These are phyloP conservation scores for Yamadazyma sp. DNA, from an alignment of 805 yeast genomes.

Conservation along the genomic window DNA sequence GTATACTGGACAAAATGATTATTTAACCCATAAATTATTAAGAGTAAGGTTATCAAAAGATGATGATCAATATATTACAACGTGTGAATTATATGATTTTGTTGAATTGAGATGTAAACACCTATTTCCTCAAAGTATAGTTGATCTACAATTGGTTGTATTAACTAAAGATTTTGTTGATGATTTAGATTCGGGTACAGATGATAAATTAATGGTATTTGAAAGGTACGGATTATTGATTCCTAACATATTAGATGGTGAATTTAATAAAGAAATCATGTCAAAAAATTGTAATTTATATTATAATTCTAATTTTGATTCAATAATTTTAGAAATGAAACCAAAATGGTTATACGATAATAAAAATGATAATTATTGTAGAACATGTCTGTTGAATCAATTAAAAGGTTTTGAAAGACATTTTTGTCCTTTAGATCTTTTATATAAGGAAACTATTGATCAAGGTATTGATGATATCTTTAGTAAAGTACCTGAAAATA, in stretches of 20 bases:
- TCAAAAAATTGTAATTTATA: constrained; percentile 38
- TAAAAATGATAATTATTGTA: constrained; percentile 41
- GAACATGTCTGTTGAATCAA: constrained; percentile 55
- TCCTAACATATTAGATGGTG: constrained; percentile 38
- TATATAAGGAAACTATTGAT: constrained; percentile 27
- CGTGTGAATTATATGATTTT: constrained; percentile 41
- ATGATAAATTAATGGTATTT: constrained; percentile 27
- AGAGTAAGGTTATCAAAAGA: constrained; percentile 34
- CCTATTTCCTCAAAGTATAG: constrained; percentile 26
- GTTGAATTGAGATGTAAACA: constrained; percentile 32
- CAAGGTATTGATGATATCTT: constrained; percentile 34
- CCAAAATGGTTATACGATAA: constrained; percentile 61
- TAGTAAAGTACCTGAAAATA: constrained; percentile 17
- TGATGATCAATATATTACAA: constrained; percentile 33
- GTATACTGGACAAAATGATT: constrained; percentile 35
- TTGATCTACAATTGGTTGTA: constrained; percentile 30
- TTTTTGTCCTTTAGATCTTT: constrained; percentile 49
- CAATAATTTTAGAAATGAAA: constrained; percentile 47
- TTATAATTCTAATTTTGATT: constrained; percentile 11
- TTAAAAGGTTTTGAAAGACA: constrained; percentile 29
- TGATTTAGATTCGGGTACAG: constrained; percentile 21
- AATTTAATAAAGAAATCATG: constrained; percentile 22
- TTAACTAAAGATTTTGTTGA: constrained; percentile 29
- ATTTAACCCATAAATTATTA: constrained; percentile 34
- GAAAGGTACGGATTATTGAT: constrained; percentile 44